Percentiles rank a stretch among this genome's conserved stretches.
Evolutionary conservation across 108 stramenopile genomes (phyloP).

Genomic region (Nitzschia sp.): DNA sequence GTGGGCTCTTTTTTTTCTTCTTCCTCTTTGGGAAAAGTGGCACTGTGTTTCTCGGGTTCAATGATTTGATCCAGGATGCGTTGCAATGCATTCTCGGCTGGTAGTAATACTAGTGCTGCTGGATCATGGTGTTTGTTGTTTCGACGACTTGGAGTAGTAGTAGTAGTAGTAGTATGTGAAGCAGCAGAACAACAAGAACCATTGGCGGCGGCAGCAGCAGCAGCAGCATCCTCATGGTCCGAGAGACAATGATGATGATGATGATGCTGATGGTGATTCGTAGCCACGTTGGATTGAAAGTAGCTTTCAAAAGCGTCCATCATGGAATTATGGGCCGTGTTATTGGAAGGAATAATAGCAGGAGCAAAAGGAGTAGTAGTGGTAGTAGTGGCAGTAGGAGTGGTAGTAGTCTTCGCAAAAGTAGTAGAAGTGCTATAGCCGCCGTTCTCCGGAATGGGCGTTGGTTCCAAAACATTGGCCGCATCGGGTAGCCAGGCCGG

Average conservation of each 20-base stretch:
- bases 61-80: constrained; percentile 19
- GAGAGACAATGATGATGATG: too few species aligned
- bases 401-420: too few species aligned
- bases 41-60: background rate
- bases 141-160: background rate
- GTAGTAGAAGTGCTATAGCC: too few species aligned
- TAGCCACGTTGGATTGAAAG: constrained; percentile 11
- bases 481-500: constrained; percentile 4
- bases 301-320: constrained; percentile 13
- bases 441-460: constrained; percentile 4
- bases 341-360: too few species aligned
- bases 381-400: too few species aligned
- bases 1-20: background rate
- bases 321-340: constrained; percentile 3
- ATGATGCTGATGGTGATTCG: background rate
- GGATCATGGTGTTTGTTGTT: background rate
- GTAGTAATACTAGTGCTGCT: background rate
- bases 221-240: too few species aligned
- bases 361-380: too few species aligned
- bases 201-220: too few species aligned
- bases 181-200: too few species aligned
- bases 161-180: too few species aligned
- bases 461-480: constrained; percentile 1
- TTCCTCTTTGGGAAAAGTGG: background rate
- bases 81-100: constrained; percentile 5